A percentile compares a stretch with the other conserved stretches of the same genome.
phyloP scores from a whole-genome alignment of 2,329 filamentous ascomycete species.

The Stachybotrys elegans region DNA sequence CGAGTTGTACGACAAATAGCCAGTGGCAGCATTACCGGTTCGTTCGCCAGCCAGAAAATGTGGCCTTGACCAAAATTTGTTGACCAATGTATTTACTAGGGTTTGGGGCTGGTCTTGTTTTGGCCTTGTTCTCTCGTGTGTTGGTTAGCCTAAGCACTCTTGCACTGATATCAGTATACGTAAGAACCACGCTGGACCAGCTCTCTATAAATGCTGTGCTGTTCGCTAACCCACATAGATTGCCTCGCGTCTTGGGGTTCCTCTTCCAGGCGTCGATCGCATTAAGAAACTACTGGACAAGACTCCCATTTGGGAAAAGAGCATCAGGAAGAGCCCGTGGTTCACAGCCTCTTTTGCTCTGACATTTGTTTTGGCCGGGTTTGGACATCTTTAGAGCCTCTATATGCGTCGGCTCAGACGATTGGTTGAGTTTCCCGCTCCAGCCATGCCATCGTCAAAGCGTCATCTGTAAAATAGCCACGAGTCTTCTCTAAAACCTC shows the following conservation, averaged over 20 bases:
- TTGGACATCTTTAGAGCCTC: constrained; percentile 37
- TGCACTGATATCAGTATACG: constrained; percentile 58
- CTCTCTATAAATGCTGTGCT: neutral
- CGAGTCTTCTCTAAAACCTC: constrained; percentile 80
- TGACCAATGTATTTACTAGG: constrained; percentile 37
- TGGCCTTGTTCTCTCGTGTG: constrained; percentile 67
- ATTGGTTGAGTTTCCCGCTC: constrained; percentile 76
- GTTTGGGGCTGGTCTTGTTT: constrained; percentile 56
- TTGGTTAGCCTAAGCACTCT: constrained; percentile 64
- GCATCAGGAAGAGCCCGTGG: constrained; percentile 54
- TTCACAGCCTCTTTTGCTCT: constrained; percentile 68
- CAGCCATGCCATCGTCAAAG: constrained; percentile 72
- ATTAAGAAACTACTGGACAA: constrained; percentile 29
- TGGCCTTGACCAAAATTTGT: neutral
- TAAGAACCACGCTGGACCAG: constrained; percentile 27
- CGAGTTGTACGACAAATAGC: constrained; percentile 44
- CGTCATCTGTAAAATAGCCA: constrained; percentile 67
- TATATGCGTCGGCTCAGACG: constrained; percentile 20
- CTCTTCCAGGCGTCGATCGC: constrained; percentile 30
- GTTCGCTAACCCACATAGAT: constrained; percentile 27
- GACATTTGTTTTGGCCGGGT: constrained; percentile 63
- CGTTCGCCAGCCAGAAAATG: constrained; percentile 10
- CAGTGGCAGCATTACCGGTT: constrained; percentile 48
- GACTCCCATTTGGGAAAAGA: constrained; percentile 39
- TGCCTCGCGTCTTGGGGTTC: constrained; percentile 37